phyloP scores from a whole-genome alignment of 345 rosid species.

The Arabis alpina region DNA sequence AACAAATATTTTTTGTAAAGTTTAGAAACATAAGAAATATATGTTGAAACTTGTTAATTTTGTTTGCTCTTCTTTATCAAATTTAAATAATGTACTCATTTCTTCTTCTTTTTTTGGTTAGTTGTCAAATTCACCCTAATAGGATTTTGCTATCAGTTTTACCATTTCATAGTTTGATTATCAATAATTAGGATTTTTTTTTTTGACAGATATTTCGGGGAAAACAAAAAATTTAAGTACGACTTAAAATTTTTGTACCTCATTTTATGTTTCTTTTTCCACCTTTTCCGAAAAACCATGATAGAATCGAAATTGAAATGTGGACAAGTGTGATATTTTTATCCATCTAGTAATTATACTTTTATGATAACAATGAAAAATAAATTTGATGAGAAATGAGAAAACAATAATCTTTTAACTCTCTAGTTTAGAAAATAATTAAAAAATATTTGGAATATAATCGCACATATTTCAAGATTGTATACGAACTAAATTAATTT shows the following conservation, averaged over 20 bases:
- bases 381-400: not conserved
- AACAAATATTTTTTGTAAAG: too few relatives aligned
- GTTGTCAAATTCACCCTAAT: too few relatives aligned
- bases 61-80: not conserved
- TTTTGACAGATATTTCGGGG: not conserved
- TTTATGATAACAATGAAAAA: too few relatives aligned
- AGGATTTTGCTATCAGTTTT: not conserved
- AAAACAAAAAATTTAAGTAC: too few relatives aligned
- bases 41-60: not conserved
- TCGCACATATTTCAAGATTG: conserved; percentile 17
- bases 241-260: too few relatives aligned
- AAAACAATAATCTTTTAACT: not conserved
- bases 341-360: not conserved
- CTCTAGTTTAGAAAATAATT: not conserved
- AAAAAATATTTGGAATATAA: not conserved
- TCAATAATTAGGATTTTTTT: not conserved
- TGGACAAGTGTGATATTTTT: not conserved
- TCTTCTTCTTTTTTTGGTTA: not conserved
- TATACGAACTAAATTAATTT: not conserved
- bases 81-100: not conserved
- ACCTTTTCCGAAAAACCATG: not conserved
- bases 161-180: not conserved
- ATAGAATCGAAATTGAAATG: not conserved
- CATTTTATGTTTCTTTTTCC: not conserved
- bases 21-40: too few relatives aligned